Conservation (phyloP, 1,284 basidiomycete genomes). For the Bjerkandera adusta region DNA sequence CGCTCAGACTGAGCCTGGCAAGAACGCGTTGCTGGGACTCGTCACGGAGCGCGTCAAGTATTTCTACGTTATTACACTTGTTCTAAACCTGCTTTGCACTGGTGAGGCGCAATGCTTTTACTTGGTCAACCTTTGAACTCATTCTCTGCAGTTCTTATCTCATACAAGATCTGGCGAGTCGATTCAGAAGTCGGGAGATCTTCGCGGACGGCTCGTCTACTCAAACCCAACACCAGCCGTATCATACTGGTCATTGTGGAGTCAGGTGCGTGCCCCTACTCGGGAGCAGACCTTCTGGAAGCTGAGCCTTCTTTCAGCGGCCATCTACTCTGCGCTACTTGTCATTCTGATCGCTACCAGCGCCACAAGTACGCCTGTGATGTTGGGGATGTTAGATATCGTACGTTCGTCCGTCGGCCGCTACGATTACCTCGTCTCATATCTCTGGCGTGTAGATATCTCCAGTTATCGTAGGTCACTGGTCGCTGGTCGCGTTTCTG, state of each 20-base stretch:
- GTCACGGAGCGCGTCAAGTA: conserved; percentile 14
- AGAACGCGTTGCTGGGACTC: conserved; percentile 8
- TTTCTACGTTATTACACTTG: conserved; percentile 14
- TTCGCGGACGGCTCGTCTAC: background rate
- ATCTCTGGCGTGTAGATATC: conserved; percentile 5
- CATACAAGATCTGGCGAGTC: conserved; percentile 16
- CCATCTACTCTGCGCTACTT: conserved; percentile 10
- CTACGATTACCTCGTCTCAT: no score
- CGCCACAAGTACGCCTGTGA: conserved; percentile 1
- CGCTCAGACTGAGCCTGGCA: conserved; percentile 2
- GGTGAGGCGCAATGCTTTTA: conserved; percentile 1
- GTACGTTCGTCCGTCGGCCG: background rate
- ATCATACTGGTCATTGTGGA: conserved; percentile 10
- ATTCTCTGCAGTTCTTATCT: conserved; percentile 7
- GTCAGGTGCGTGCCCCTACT: conserved; percentile 6
- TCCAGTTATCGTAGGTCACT: conserved; percentile 10
- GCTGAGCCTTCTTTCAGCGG: conserved; percentile 1
- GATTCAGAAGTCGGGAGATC: conserved; percentile 11
- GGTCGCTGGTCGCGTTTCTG: background rate
- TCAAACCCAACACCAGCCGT: conserved; percentile 6
- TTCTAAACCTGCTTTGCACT: conserved; percentile 12
- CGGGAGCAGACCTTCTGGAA: background rate
- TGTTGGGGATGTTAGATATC: conserved; percentile 11
- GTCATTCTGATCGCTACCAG: conserved; percentile 12
- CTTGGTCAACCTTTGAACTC: background rate